Conservation (phyloP, 2,329 filamentous ascomycete genomes). For the Colletotrichum godetiae region DNA sequence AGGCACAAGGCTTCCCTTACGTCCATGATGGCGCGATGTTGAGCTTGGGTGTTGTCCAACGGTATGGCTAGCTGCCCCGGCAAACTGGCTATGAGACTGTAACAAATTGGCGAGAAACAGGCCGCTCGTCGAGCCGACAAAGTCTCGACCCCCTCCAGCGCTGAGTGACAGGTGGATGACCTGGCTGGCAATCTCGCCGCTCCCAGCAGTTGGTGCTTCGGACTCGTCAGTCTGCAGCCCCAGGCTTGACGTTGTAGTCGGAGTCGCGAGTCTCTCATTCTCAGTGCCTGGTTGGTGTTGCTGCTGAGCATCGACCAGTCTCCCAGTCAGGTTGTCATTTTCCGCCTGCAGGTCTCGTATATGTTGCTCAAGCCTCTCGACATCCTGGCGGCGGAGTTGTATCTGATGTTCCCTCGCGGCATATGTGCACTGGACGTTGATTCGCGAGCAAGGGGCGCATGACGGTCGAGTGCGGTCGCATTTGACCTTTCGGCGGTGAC, state of each 20-base stretch:
- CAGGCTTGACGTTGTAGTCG: slow-evolving; percentile 7
- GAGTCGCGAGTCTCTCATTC: not conserved
- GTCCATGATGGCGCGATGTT: not conserved
- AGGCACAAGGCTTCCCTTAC: slow-evolving; percentile 7
- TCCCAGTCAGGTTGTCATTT: slow-evolving; percentile 40
- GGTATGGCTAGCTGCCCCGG: slow-evolving; percentile 27
- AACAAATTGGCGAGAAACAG: slow-evolving; percentile 55
- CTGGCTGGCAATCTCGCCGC: slow-evolving; percentile 50
- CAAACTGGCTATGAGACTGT: slow-evolving; percentile 37
- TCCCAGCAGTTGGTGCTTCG: slow-evolving; percentile 18
- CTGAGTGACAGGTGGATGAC: slow-evolving; percentile 55
- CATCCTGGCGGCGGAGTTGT: slow-evolving; percentile 42
- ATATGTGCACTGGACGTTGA: slow-evolving; percentile 48
- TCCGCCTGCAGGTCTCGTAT: slow-evolving; percentile 46
- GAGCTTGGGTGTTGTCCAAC: slow-evolving; percentile 19
- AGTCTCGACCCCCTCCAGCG: slow-evolving; percentile 54
- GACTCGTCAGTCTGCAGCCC: not conserved
- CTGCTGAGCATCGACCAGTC: slow-evolving; percentile 31
- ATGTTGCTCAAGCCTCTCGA: slow-evolving; percentile 48
- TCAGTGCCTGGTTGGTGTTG: not conserved
- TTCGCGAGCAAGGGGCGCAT: slow-evolving; percentile 50
- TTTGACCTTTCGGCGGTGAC: slow-evolving; percentile 53
- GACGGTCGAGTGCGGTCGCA: slow-evolving; percentile 52
- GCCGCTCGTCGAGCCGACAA: slow-evolving; percentile 53
- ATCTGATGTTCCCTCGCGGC: slow-evolving; percentile 44